Evolutionary conservation across 2,329 filamentous ascomycete genomes (phyloP).

Genomic region (Laburnicola sp.): DNA sequence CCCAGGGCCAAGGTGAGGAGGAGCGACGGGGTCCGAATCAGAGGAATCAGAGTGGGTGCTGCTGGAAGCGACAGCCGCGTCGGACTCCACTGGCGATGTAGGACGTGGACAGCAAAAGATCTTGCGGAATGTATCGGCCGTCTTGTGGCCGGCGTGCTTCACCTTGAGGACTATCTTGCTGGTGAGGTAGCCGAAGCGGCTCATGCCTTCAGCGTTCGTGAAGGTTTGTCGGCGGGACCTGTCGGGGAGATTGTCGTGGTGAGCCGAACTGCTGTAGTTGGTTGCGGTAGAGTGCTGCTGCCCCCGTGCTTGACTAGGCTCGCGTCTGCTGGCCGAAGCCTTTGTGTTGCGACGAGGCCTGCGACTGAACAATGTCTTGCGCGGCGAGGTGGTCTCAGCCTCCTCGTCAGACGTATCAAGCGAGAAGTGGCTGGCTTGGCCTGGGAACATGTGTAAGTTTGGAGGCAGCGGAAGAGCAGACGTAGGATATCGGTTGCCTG

Average conservation of each 20-base stretch:
- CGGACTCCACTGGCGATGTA: too few relatives aligned
- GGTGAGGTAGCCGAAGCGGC: not conserved
- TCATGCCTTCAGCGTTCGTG: slow-evolving; percentile 1
- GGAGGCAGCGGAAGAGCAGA: slow-evolving; percentile 50
- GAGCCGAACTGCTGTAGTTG: not conserved
- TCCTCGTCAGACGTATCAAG: slow-evolving; percentile 35
- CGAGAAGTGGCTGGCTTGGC: slow-evolving; percentile 20
- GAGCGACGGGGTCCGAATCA: not conserved
- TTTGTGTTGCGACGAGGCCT: slow-evolving; percentile 19
- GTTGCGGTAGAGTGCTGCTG: not conserved
- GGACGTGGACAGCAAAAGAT: too few relatives aligned
- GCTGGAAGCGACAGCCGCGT: too few relatives aligned
- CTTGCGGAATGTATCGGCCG: too few relatives aligned
- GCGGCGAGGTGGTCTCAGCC: slow-evolving; percentile 19
- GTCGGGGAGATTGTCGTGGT: not conserved
- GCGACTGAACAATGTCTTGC: slow-evolving; percentile 28
- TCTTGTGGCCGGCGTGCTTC: too few relatives aligned
- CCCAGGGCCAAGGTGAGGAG: not conserved
- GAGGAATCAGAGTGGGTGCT: too few relatives aligned
- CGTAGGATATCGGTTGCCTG: slow-evolving; percentile 55
- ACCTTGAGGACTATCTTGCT: too few relatives aligned
- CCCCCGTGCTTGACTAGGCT: slow-evolving; percentile 1
- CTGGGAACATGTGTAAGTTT: slow-evolving; percentile 35
- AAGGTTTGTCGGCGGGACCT: not conserved
- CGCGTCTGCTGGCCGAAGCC: not conserved